Evolutionary conservation across 2,329 filamentous ascomycete species (phyloP).

Genomic region (Aspergillus phoenicis): DNA sequence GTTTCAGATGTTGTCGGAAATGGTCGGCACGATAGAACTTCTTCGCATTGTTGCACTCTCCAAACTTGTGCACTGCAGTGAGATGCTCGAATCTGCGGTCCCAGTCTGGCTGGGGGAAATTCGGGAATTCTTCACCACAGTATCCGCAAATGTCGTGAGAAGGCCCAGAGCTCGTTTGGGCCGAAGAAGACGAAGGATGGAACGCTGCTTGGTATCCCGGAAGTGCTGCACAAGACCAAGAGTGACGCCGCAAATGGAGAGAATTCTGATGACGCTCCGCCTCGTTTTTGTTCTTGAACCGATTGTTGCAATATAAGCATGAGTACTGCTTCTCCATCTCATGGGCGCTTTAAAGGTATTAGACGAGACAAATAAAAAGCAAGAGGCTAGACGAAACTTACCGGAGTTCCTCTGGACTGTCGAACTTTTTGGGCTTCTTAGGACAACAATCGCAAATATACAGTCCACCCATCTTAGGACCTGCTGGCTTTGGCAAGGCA

Average conservation of each 20-base stretch:
- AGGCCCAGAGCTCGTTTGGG: conserved; percentile 39
- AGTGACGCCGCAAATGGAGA: conserved; percentile 86
- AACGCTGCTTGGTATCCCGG: conserved; percentile 77
- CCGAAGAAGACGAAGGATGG: conserved; percentile 68
- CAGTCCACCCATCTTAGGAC: conserved; percentile 56
- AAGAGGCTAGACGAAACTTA: conserved; percentile 51
- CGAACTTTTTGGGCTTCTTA: conserved; percentile 96
- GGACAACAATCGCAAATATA: conserved; percentile 92
- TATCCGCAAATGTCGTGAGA: conserved; percentile 81
- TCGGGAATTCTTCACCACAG: conserved; percentile 90
- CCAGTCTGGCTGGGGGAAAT: conserved; percentile 76
- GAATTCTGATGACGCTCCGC: conserved; percentile 96
- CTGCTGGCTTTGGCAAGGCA: conserved; percentile 36
- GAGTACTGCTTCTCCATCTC: conserved; percentile 96
- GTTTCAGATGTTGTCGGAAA: conserved; percentile 96
- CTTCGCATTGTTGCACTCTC: conserved; percentile 97
- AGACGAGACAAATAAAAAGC: not conserved
- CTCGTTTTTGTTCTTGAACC: conserved; percentile 99
- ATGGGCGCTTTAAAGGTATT: conserved; percentile 63
- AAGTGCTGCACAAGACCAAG: conserved; percentile 94
- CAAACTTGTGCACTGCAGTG: conserved; percentile 90
- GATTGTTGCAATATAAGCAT: conserved; percentile 87
- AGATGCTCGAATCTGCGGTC: conserved; percentile 83
- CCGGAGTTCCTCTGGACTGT: conserved; percentile 79
- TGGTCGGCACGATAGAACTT: conserved; percentile 98